These are phyloP conservation scores for Ophiobolus disseminans DNA, from an alignment of 2,329 filamentous ascomycete species.

Conservation along the genomic window DNA sequence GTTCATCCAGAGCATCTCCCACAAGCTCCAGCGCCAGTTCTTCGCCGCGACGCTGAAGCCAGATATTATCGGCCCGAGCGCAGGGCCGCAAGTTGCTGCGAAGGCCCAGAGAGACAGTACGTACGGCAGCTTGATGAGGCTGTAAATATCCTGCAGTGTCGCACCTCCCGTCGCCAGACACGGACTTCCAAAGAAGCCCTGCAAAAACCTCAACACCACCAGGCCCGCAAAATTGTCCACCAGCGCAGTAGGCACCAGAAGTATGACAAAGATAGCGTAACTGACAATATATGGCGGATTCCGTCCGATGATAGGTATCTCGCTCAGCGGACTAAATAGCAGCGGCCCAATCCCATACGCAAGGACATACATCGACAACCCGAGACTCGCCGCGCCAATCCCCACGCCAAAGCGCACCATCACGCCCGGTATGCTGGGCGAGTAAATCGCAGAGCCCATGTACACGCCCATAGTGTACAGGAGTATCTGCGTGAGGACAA, in stretches of 20 bases:
- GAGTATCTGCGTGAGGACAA: slow-evolving; percentile 52
- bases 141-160: slow-evolving; percentile 49
- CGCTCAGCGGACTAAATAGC: slow-evolving; percentile 70
- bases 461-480: slow-evolving; percentile 70
- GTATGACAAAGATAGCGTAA: slow-evolving; percentile 71
- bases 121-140: slow-evolving; percentile 54
- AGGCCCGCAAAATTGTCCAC: slow-evolving; percentile 69
- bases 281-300: slow-evolving; percentile 73
- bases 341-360: slow-evolving; percentile 69
- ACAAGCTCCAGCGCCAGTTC: slow-evolving; percentile 86
- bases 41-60: slow-evolving; percentile 74
- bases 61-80: slow-evolving; percentile 68
- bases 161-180: slow-evolving; percentile 50
- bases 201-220: slow-evolving; percentile 59
- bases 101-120: slow-evolving; percentile 54
- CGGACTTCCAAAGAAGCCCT: slow-evolving; percentile 50
- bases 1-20: slow-evolving; percentile 82
- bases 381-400: slow-evolving; percentile 61
- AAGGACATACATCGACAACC: slow-evolving; percentile 68
- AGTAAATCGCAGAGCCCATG: slow-evolving; percentile 61
- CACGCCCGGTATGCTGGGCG: slow-evolving; percentile 54
- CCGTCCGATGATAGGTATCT: slow-evolving; percentile 71
- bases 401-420: slow-evolving; percentile 62
- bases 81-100: slow-evolving; percentile 67
- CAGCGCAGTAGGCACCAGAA: slow-evolving; percentile 69